Base-by-base conservation (phyloP, 768 basidiomycete genomes). In the Naematelia encephala region DNA sequence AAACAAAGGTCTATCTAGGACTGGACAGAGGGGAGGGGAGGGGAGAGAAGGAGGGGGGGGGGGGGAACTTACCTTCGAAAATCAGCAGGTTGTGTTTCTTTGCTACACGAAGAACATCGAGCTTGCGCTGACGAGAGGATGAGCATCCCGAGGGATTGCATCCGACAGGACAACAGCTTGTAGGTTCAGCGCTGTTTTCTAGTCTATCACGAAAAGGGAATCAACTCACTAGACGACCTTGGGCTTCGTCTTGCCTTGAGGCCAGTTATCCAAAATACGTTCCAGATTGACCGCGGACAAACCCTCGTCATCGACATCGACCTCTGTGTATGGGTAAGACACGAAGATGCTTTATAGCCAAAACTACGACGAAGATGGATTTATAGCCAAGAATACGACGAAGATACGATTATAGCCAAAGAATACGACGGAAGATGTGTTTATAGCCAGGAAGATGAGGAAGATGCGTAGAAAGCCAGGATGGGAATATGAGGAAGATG, bases 61-160 rank as follows among this genome's bases (percentile, higher is more conserved):
- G 21, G 19, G 50, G 21, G n/a, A 10, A 65, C 80, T 19, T 51
- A 85, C 90, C 90, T 83, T 94, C 91, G 49, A 94, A 79, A 69
- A 96, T 88, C 54, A 94, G 74, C 64, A 94, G 84, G 68, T 88
- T 82, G 73, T 90, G 82, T 67, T 88, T 82, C 57, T 82, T 81
- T 13, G 87, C 86, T 14, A 94, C 81, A 60, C 81, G 78, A 23
- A 94, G 82, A 5, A 90, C 84, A 73, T 70, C 76, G 11, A 74
- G 86, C 84, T 75, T 84, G 80, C 91, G 83, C 56, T 85, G 83
- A 42, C 83, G 76, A 1, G 87, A 82, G 4, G 87, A 83, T 2
- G 90, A 91, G 74, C 84, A 84, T 1, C 91, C 91, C 5, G 87
- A 89, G 2, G 90, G 91, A 75, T 93, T 93, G 64, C 86, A 87